phyloP scores from a whole-genome alignment of 2,329 filamentous ascomycete species.

The Fusarium sp. region DNA sequence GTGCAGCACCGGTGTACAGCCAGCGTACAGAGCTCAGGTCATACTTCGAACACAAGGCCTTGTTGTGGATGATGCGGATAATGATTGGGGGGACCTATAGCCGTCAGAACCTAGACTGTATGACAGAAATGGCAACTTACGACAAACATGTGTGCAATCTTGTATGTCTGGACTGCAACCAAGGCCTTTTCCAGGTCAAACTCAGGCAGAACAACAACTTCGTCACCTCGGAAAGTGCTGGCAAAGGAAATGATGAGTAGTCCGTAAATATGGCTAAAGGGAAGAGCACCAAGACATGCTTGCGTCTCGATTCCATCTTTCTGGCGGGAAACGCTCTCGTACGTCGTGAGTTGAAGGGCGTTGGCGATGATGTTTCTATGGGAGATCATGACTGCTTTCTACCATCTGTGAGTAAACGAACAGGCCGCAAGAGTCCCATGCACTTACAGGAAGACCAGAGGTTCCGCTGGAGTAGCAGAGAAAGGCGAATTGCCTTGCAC shows the following conservation, averaged over 20 bases:
- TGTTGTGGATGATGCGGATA: not conserved
- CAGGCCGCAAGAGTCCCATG: fast-evolving
- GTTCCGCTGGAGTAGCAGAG: not conserved
- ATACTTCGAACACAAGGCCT: not conserved
- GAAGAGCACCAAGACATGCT: not conserved
- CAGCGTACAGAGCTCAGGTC: not conserved
- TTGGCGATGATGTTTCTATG: not conserved
- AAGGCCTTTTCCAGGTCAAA: fast-evolving
- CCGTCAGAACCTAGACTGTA: fast-evolving
- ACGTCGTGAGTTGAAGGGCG: not conserved
- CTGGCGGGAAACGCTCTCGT: fast-evolving
- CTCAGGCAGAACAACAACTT: fast-evolving
- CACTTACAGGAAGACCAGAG: not conserved
- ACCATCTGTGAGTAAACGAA: not conserved
- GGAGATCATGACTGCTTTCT: not conserved
- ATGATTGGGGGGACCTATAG: not conserved
- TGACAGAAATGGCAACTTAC: not conserved
- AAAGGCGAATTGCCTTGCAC: not conserved
- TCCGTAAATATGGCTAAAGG: not conserved
- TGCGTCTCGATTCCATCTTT: not conserved
- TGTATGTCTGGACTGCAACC: not conserved
- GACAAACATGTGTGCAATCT: not conserved
- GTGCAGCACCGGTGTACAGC: not conserved
- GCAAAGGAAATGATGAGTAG: not conserved
- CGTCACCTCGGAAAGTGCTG: not conserved